Base-by-base conservation (phyloP, 1,284 basidiomycete species). In the Microbotryum lychnidis-dioicae region DNA sequence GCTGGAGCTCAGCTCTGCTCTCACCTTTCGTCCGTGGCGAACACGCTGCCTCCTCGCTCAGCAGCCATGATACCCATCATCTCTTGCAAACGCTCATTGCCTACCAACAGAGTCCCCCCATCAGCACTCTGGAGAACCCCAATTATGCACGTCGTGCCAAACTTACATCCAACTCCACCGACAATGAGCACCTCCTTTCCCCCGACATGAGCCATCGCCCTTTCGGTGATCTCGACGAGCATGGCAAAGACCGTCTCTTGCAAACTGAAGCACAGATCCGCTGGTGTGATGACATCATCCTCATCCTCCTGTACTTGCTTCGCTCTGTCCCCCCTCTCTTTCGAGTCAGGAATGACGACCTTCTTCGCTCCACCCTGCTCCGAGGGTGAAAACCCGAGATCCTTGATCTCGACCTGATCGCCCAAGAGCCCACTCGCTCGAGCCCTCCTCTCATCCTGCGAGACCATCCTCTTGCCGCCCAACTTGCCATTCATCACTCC, bases 31-130 rank as follows among this genome's bases (percentile, higher is more conserved):
- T 99, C 96, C 0, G 91, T 98, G 0, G 92, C 91, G 76, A 97
- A 98, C 9, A 98, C 87, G 55, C 82, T 83, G 0, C 94, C 96
- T 44, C 83, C 85, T 25, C 96, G 83, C 75, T 98, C 96, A 63
- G 80, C 74, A 1, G 91, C 91, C 96, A 99, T 98, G 65, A 91
- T 85, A 18, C 86, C 87, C 96, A 99, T 98, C 96, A 99, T 99
- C 67, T 94, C 83, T 77, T 98, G 96, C 54, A 99, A 77, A 56
- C 94, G 80, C 72, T 84, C 83, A 71, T 99, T 99, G 72, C 87
- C 90, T 93, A 66, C 4, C 27, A 7, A 27, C 4, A 45, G n/a
- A 7, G 21, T 4, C 21, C 8, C 9, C 4, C 51, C 42, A 56
- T 31, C 42, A 3, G n/a, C 21, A 18, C 47, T 7, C 1, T 9